A percentile compares a stretch with the other conserved stretches of the same genome.
phyloP scores from a whole-genome alignment of 1,284 basidiomycete genomes.

The Trichosporon sp. region DNA sequence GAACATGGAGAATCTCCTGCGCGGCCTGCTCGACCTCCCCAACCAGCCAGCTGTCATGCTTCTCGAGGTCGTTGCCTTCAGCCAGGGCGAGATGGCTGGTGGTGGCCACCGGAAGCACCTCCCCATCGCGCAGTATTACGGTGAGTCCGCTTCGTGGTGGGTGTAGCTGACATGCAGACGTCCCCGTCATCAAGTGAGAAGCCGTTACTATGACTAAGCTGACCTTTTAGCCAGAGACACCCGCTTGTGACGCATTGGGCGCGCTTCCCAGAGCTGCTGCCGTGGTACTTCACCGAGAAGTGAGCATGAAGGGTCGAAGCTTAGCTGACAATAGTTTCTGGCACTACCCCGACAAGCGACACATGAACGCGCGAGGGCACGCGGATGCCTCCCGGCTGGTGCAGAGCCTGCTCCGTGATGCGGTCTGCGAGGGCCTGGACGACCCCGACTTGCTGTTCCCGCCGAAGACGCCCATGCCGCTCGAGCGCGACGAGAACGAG shows the following conservation, averaged over 20 bases:
- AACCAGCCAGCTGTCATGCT: slow-evolving; percentile 43
- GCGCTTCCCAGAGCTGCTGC: slow-evolving; percentile 42
- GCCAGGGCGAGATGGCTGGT: slow-evolving; percentile 44
- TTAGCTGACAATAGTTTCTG: slow-evolving; percentile 34
- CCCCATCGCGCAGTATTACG: slow-evolving; percentile 48
- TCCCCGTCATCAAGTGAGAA: slow-evolving; percentile 42
- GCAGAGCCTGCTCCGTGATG: slow-evolving; percentile 39
- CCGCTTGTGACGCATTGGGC: slow-evolving; percentile 45
- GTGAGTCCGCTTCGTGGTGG: slow-evolving; percentile 14
- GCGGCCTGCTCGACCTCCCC: slow-evolving; percentile 41
- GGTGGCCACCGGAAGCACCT: slow-evolving; percentile 47
- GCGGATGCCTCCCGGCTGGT: slow-evolving; percentile 41
- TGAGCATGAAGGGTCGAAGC: slow-evolving; percentile 18
- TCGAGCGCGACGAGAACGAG: slow-evolving; percentile 16
- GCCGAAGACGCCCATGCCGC: slow-evolving; percentile 17
- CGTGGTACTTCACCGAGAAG: slow-evolving; percentile 44
- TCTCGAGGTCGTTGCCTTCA: slow-evolving; percentile 43
- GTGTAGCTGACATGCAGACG: slow-evolving; percentile 25
- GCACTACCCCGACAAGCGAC: slow-evolving; percentile 44
- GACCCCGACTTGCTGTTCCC: neutral
- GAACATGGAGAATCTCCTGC: slow-evolving; percentile 49
- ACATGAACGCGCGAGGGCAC: slow-evolving; percentile 45
- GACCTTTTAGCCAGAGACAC: slow-evolving; percentile 30
- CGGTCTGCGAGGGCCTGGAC: slow-evolving; percentile 26
- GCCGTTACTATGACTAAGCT: neutral